phyloP scores from a whole-genome alignment of 306 rosid genomes.

The Prunus campanulata region DNA sequence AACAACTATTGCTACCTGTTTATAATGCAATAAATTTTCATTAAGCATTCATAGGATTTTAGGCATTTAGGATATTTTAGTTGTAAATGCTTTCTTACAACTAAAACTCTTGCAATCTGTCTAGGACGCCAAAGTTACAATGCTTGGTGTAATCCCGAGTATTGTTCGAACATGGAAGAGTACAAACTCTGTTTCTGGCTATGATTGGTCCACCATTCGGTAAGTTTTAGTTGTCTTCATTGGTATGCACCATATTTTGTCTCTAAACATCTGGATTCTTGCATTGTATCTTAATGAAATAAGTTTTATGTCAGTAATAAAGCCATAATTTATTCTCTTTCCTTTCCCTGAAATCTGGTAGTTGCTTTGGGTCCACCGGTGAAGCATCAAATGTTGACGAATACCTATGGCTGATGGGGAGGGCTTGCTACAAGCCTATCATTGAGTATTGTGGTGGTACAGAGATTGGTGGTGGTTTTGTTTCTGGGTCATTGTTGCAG shows the following conservation, averaged over 20 bases:
- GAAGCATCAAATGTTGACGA: constrained; percentile 95
- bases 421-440: constrained; percentile 85
- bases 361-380: constrained; percentile 92
- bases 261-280: constrained; percentile 18
- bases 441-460: constrained; percentile 98
- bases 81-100: background rate
- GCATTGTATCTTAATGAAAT: constrained; percentile 21
- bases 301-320: background rate
- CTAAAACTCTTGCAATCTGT: constrained; percentile 4
- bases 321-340: background rate
- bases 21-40: background rate
- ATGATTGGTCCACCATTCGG: constrained; percentile 91
- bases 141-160: constrained; percentile 97
- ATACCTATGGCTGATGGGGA: constrained; percentile 96
- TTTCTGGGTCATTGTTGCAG: constrained; percentile 81
- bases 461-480: constrained; percentile 90
- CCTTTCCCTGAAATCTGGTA: constrained; percentile 30
- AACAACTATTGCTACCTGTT: background rate
- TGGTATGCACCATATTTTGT: constrained; percentile 5
- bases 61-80: background rate
- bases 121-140: constrained; percentile 79
- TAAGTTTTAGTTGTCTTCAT: constrained; percentile 34
- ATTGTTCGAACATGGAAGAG: constrained; percentile 87
- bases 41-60: background rate
- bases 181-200: constrained; percentile 62